Base-by-base conservation (phyloP, 1,284 basidiomycete species). In the Puccinia novopanici region DNA sequence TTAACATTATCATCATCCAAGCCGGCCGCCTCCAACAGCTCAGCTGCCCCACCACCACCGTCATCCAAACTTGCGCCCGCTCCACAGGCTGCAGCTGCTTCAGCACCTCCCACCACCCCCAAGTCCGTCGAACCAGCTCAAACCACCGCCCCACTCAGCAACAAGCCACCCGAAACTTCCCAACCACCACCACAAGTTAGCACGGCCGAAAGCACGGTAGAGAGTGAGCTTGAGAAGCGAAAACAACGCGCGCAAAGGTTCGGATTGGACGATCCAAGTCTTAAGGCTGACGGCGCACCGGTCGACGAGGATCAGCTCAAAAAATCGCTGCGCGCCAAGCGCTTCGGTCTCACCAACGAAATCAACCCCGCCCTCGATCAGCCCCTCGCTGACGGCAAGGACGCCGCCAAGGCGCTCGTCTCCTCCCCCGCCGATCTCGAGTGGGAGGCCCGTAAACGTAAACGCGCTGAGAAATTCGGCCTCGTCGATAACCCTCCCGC, bases 391-490 rank as follows among this genome's bases (percentile, higher is more conserved):
- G 71, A 80, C 37, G 48, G 71, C 1, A 74, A 74, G 15, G 30
- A 59, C 13, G 45, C 57, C 40, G 48, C n/a, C 9, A 30, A 45
- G 22, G 42, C 27, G 24, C 2, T 42, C n/a, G 22, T 54, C n/a
- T 67, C 34, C 34, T 34, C 75, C 4, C 2, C 50, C 19, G 45
- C 67, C 22, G 78, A 80, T 17, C 61, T 74, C 37, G 78, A 80
- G 67, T 80, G 78, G 78, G 78, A 80, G 42, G 78, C 68, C 34
- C 40, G 71, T 0, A 80, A 80, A 55, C 54, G 78, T 34, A 73
- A 80, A 61, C 42, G 78, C n/a, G 70, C 71, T 52, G 78, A 80
- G 73, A 80, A 80, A 37, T 80, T 80, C 59, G 78, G 78, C 24
- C 48, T 80, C 3, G 45, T 67, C 42, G 75, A 76, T 50, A 67